Percentiles rank a stretch among this genome's conserved stretches.
Conservation (phyloP, 257 asterid genomes). For the Forsythia viridissima region DNA sequence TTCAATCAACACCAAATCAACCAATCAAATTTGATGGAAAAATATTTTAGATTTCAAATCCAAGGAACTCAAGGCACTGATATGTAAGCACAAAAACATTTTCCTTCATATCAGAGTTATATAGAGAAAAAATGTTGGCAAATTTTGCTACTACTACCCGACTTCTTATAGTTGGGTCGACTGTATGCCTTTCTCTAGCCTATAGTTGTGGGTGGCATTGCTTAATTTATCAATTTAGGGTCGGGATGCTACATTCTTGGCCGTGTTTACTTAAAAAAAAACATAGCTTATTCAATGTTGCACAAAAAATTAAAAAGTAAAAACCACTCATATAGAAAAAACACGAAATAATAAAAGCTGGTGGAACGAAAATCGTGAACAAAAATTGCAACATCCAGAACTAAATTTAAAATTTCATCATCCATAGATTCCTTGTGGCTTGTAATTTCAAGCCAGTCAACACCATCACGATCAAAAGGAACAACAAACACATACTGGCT, state of each 20-base stretch:
- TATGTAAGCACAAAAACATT: not conserved
- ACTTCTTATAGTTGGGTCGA: no score
- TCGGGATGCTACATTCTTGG: no score
- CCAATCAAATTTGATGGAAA: not conserved
- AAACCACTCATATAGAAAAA: not conserved
- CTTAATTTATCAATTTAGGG: no score
- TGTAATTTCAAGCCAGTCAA: conserved; percentile 5
- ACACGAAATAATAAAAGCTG: not conserved
- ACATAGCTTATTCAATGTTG: not conserved
- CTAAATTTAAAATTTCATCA: conserved; percentile 18
- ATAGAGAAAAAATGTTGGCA: not conserved
- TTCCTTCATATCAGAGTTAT: not conserved
- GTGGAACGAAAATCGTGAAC: not conserved
- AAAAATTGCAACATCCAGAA: conserved; percentile 11
- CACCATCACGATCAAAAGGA: conserved; percentile 23
- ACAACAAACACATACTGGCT: not conserved
- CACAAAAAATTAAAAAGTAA: not conserved
- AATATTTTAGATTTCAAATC: not conserved
- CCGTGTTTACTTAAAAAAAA: no score
- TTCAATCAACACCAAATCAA: not conserved
- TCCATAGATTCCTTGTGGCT: conserved; percentile 12
- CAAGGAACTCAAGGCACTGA: not conserved
- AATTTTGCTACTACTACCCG: no score
- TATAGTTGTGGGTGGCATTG: no score
- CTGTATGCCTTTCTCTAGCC: no score